Evolutionary conservation across 1,284 basidiomycete species (phyloP), one percentile per base, ranked within the genome.

Genomic region (Ustilago curta): DNA sequence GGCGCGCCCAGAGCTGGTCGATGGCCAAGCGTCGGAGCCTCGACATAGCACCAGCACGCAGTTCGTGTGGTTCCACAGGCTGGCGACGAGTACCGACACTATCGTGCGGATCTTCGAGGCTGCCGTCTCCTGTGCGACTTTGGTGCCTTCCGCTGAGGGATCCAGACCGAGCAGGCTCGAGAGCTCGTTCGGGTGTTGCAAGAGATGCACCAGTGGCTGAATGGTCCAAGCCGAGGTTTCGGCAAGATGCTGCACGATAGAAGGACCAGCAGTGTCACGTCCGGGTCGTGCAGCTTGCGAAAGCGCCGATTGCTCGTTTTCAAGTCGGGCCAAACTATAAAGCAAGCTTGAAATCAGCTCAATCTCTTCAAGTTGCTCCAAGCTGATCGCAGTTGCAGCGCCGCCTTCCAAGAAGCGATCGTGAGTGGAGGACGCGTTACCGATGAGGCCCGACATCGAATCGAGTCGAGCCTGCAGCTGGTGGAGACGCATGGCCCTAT

Each of bases 121-220:
- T 25, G 89, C 86, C 45, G 89, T 86, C 54, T 80, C 79, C 52
- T 68, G 56, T 42, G 82, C 68, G 1, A 51, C 12, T 6, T 42
- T 35, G 18, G 50, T n/a, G 73, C 72, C 61, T 90, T 90, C 60
- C 90, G 89, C 83, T 93, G 93, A 70, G 88, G 88, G 29, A 23
- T 40, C 86, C 83, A 42, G 90, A 88, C 95, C 93, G 67, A 96
- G 87, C 42, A 94, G 87, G 62, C 90, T 91, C 0, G 91, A 89
- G 21, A 97, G 88, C 76, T 93, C 91, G 77, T 94, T 92, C 8
- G 95, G 94, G 85, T 97, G 95, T 1, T 93, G 91, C 56, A 96
- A 88, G 0, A 93, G 92, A 78, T 95, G 94, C 82, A 94, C 94
- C 61, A 96, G 85, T 68, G 94, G 92, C 81, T 94, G 93, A 0